Base-by-base conservation (phyloP, 2,329 filamentous ascomycete species). In the Fusarium sp. region DNA sequence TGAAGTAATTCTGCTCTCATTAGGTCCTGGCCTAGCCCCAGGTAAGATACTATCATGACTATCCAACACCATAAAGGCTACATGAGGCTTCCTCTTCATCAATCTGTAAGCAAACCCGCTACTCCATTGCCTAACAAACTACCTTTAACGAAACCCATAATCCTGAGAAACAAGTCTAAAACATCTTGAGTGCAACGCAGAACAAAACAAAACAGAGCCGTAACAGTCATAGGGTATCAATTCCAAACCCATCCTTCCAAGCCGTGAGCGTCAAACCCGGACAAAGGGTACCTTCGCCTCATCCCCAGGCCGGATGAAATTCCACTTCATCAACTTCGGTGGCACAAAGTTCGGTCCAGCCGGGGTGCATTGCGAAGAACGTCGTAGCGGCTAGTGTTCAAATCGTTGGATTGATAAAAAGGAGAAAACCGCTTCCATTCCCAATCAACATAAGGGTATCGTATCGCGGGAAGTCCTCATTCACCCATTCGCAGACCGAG, bases 381-480 rank as follows among this genome's bases (percentile, higher is more conserved):
- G 37, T 47, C 18, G 56, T 51, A 40, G 51, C 41, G 50, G 39
- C 11, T 31, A 34, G 50, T 28, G 18, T 51, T 50, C 34, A 57
- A 53, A 44, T 66, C 44, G 47, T 58, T 50, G 43, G 40, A 58
- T 30, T 40, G 34, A 27, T 48, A 50, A 58, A 50, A 40, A 10
- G 37, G 52, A 47, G 56, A 40, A 46, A 51, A 47, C 39, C 47
- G 28, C 23, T 28, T 34, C 31, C 58, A 54, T 51, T 73, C 68
- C 70, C 54, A 64, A 41, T 68, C 68, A 70, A 67, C 68, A 60
- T 64, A 47, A 63, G 67, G 69, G 68, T 74, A 76, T 75, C 68
- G 69, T 73, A 70, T 74, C 65, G 71, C 65, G 55, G 65, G 43
- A 66, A 47, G 36, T 62, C 51, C 60, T 59, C 61, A 52, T 62